A percentile compares a stretch with the other conserved stretches of the same genome.
phyloP scores from a whole-genome alignment of 192 early-diverging fungal genomes.

The Coemansia sp. region DNA sequence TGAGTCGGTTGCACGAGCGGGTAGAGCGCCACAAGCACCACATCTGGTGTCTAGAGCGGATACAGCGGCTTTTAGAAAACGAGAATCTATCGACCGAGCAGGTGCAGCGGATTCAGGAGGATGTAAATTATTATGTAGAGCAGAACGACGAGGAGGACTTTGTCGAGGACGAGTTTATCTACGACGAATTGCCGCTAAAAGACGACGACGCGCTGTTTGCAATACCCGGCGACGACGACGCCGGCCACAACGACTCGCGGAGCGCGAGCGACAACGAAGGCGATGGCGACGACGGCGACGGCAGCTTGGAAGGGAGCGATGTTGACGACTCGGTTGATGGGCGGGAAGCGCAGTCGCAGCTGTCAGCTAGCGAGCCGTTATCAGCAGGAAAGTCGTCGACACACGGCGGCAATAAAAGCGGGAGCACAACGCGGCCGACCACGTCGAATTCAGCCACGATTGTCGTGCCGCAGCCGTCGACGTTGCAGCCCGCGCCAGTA shows the following conservation, averaged over 20 bases:
- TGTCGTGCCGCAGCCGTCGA: conserved; percentile 30
- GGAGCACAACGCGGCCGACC: conserved; percentile 2
- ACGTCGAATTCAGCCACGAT: conserved; percentile 1
- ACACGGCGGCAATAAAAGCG: conserved; percentile 22
- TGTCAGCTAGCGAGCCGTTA: conserved; percentile 7
- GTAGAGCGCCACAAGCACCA: conserved; percentile 92
- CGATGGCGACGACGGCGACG: neutral
- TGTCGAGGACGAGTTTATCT: conserved; percentile 89
- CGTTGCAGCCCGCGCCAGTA: conserved; percentile 45
- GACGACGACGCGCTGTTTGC: conserved; percentile 83
- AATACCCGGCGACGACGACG: conserved; percentile 66
- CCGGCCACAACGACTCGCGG: conserved; percentile 11
- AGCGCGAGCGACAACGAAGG: conserved; percentile 19
- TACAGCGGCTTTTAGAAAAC: conserved; percentile 91
- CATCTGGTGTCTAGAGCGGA: conserved; percentile 84
- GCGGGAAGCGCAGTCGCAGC: conserved; percentile 1
- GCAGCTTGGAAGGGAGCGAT: conserved; percentile 1
- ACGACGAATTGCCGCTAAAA: conserved; percentile 89
- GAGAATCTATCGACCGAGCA: conserved; percentile 81
- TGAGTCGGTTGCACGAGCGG: conserved; percentile 64
- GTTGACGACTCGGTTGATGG: conserved; percentile 1
- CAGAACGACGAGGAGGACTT: conserved; percentile 88
- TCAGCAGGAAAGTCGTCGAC: conserved; percentile 9
- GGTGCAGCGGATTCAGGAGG: conserved; percentile 77
- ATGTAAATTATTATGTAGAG: conserved; percentile 91